Conservation (phyloP, 2,329 filamentous ascomycete genomes). For the Fonsecaea monophora region DNA sequence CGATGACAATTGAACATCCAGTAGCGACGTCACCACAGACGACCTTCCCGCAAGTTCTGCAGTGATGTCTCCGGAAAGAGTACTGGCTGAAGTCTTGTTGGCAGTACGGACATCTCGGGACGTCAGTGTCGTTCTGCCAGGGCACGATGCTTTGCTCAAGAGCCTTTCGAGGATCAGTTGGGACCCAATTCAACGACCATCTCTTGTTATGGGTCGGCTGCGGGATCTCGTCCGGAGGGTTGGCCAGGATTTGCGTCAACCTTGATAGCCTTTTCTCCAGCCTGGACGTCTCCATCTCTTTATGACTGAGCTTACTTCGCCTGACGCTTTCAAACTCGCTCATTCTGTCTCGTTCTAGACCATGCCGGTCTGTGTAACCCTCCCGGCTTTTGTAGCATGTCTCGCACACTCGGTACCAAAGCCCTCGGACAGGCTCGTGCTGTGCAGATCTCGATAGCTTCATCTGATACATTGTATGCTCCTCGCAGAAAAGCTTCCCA, state of each 20-base stretch:
- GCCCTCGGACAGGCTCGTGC: slow-evolving; percentile 86
- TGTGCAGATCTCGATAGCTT: slow-evolving; percentile 87
- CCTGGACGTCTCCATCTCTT: slow-evolving; percentile 84
- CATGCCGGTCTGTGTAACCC: slow-evolving; percentile 89
- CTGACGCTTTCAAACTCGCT: slow-evolving; percentile 73
- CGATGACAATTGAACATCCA: slow-evolving; percentile 82
- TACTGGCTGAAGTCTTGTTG: slow-evolving; percentile 95
- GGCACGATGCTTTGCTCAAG: slow-evolving; percentile 91
- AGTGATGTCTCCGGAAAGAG: slow-evolving; percentile 92
- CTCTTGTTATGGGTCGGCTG: slow-evolving; percentile 57
- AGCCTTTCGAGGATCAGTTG: slow-evolving; percentile 76
- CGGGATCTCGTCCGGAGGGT: slow-evolving; percentile 68
- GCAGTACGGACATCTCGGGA: slow-evolving; percentile 87
- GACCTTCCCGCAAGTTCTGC: slow-evolving; percentile 88
- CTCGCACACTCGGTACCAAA: slow-evolving; percentile 95
- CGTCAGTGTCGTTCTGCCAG: slow-evolving; percentile 89
- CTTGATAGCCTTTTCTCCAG: slow-evolving; percentile 92
- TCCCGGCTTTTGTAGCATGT: slow-evolving; percentile 98
- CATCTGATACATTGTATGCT: slow-evolving; percentile 99
- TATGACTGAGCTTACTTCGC: slow-evolving; percentile 79
- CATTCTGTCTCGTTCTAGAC: slow-evolving; percentile 74
- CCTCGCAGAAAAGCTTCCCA: slow-evolving; percentile 91
- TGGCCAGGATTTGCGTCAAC: slow-evolving; percentile 81
- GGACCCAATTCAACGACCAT: slow-evolving; percentile 63
- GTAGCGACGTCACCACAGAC: slow-evolving; percentile 89